Conservation (phyloP, 2,329 filamentous ascomycete species). For the Ophiostoma triangulosporum region DNA sequence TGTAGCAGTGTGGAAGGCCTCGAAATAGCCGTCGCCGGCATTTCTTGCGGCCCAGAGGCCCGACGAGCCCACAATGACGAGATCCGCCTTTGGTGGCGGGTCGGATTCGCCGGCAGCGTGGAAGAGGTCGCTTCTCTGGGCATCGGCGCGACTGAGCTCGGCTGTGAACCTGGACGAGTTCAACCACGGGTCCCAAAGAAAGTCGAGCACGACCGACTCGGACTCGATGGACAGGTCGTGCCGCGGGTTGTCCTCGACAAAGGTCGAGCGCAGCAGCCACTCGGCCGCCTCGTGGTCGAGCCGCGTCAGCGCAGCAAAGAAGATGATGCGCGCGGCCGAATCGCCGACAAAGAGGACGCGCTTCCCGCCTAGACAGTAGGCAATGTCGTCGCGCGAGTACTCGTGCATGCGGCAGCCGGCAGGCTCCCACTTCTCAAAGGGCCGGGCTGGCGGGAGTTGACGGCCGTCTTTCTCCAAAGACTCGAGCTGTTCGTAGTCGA, state of each 20-base stretch:
- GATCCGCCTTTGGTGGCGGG: constrained; percentile 23
- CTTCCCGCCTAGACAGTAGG: constrained; percentile 35
- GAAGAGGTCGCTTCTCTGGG: constrained; percentile 16
- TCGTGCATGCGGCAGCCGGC: constrained; percentile 44
- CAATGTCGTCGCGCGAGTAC: constrained; percentile 38
- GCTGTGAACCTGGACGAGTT: constrained; percentile 32
- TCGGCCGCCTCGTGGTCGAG: constrained; percentile 29
- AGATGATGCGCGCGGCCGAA: constrained; percentile 44
- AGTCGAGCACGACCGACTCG: constrained; percentile 35
- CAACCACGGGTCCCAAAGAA: constrained; percentile 50
- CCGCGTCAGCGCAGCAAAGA: constrained; percentile 40
- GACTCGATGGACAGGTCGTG: constrained; percentile 30
- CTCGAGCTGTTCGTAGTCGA: constrained; percentile 9
- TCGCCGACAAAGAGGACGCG: constrained; percentile 49
- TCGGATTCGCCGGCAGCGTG: constrained; percentile 16
- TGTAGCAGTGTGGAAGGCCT: constrained; percentile 32
- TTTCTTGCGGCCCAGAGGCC: constrained; percentile 43
- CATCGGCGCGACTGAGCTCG: constrained; percentile 22
- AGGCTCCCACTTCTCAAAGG: constrained; percentile 42
- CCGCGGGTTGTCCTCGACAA: constrained; percentile 27
- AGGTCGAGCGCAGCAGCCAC: constrained; percentile 21
- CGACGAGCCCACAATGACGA: constrained; percentile 38
- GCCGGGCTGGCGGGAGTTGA: constrained; percentile 15
- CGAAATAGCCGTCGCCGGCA: constrained; percentile 30
- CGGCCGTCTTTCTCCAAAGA: not conserved